A percentile compares a stretch with the other conserved stretches of the same genome.
These are phyloP conservation scores for Blastomyces emzantsi DNA, from an alignment of 2,329 filamentous ascomycete genomes.

Conservation along the genomic window DNA sequence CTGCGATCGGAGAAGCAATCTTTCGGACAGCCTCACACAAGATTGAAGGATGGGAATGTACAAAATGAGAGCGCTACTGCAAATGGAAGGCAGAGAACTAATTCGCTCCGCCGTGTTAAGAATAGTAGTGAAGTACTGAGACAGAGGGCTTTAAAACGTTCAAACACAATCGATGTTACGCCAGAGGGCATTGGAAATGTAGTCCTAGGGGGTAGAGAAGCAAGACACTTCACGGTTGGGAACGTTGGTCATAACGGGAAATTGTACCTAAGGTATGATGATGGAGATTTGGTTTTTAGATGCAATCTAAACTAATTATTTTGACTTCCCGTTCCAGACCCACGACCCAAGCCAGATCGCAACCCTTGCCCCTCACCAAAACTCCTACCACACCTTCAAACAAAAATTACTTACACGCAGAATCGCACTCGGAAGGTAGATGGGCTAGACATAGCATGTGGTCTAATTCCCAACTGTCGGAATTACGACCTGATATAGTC, in stretches of 20 bases:
- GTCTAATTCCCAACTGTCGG: slow-evolving; percentile 36
- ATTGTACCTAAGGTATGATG: slow-evolving; percentile 70
- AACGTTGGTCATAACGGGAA: slow-evolving; percentile 77
- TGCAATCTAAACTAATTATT: slow-evolving; percentile 11
- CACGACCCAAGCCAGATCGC: slow-evolving; percentile 29
- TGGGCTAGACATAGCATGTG: slow-evolving; percentile 28
- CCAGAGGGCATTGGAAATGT: slow-evolving; percentile 55
- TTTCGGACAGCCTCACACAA: slow-evolving; percentile 33
- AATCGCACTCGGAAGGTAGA: slow-evolving; percentile 23
- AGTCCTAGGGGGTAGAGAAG: slow-evolving; percentile 52
- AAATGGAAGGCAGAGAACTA: slow-evolving; percentile 28
- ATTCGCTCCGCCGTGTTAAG: slow-evolving; percentile 36
- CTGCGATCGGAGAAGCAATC: slow-evolving; percentile 19
- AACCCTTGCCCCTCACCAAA: slow-evolving; percentile 26
- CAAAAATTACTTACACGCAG: slow-evolving; percentile 44
- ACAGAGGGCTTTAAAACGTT: slow-evolving; percentile 31
- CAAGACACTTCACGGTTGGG: slow-evolving; percentile 66
- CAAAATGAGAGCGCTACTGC: slow-evolving; percentile 24
- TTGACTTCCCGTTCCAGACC: slow-evolving; percentile 22
- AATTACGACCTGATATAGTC: slow-evolving; percentile 25
- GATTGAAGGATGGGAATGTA: slow-evolving; percentile 27
- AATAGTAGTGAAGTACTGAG: slow-evolving; percentile 45
- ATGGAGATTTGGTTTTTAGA: slow-evolving; percentile 14
- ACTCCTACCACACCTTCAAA: slow-evolving; percentile 51
- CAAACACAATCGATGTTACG: slow-evolving; percentile 48